Conservation (phyloP, 331 rosid genomes). For the Phaseolus coccineus region DNA sequence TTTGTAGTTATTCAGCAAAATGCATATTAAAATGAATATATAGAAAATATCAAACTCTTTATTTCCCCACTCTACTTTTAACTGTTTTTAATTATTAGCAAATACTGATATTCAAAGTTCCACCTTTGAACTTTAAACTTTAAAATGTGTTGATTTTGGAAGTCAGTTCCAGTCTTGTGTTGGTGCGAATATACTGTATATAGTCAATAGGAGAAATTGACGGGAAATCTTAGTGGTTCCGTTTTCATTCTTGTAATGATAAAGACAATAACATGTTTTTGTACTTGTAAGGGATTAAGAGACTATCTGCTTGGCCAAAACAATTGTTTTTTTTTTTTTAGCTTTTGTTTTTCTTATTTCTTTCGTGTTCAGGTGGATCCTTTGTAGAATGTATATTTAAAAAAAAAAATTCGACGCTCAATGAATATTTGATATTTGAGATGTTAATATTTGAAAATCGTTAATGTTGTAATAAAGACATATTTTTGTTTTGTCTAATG, state of each 20-base stretch:
- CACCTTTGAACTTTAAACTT: background rate
- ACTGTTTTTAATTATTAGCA: background rate
- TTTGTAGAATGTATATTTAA: too few species aligned
- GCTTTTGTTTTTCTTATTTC: too few species aligned
- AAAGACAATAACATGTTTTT: background rate
- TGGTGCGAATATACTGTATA: background rate
- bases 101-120: background rate
- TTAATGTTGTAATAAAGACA: too few species aligned
- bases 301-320: too few species aligned
- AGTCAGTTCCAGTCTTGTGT: background rate
- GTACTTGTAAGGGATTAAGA: too few species aligned
- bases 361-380: too few species aligned
- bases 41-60: background rate
- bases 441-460: too few species aligned
- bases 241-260: background rate
- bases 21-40: background rate
- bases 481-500: too few species aligned
- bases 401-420: too few species aligned
- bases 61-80: background rate
- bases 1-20: background rate
- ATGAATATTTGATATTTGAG: too few species aligned
- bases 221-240: background rate
- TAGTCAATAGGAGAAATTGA: constrained; percentile 7
- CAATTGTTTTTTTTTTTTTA: too few species aligned
- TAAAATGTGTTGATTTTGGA: background rate